These are phyloP conservation scores for Chlamydomonas asymmetrica DNA, from an alignment of 139 green algal species.

Conservation along the genomic window DNA sequence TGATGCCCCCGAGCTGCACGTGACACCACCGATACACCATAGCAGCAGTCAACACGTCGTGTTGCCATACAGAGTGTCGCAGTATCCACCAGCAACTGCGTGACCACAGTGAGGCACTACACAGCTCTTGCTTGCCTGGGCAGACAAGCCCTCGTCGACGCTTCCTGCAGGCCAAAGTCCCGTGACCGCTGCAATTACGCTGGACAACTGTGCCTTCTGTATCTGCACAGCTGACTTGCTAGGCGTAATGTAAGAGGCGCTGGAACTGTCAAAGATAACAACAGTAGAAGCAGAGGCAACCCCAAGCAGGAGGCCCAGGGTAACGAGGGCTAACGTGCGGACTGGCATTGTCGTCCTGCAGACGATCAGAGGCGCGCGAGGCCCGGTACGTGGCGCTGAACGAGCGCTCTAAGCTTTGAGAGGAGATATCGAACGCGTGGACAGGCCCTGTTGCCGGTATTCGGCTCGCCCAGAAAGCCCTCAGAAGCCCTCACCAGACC, in stretches of 20 bases:
- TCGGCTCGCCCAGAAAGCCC: too few species aligned
- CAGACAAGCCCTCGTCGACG: conserved; percentile 7
- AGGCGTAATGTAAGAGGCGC: neutral
- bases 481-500: too few species aligned
- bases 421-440: too few species aligned
- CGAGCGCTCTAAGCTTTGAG: too few species aligned
- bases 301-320: conserved; percentile 10
- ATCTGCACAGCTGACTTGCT: neutral
- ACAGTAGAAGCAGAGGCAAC: neutral
- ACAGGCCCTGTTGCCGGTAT: too few species aligned
- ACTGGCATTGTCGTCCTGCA: too few species aligned
- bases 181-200: conserved; percentile 15
- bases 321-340: too few species aligned
- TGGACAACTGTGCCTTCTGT: neutral
- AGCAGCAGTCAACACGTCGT: neutral
- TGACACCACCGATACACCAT: neutral
- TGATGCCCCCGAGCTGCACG: conserved; percentile 9
- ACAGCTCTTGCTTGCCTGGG: too few species aligned
- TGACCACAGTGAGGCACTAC: too few species aligned
- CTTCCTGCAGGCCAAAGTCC: conserved; percentile 1
- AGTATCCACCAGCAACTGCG: neutral
- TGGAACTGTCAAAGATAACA: conserved; percentile 6
- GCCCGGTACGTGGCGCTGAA: too few species aligned
- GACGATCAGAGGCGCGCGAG: too few species aligned
- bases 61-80: neutral